phyloP scores from a whole-genome alignment of 495 filamentous ascomycete genomes.

The Entonaema liquescens region DNA sequence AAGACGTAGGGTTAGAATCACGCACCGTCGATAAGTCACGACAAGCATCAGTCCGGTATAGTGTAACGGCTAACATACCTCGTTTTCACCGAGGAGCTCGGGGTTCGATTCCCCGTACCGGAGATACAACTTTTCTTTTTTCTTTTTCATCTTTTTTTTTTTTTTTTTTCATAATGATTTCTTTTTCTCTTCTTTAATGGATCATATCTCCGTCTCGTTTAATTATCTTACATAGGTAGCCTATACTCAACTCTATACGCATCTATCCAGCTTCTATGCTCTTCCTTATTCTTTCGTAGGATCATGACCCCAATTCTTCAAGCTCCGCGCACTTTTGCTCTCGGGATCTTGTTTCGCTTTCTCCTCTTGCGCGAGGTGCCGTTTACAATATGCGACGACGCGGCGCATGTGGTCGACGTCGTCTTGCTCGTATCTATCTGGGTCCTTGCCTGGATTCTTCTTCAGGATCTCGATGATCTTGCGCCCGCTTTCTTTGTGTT shows the following conservation, averaged over 20 bases:
- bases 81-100: conserved; percentile 62
- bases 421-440: conserved; percentile 60
- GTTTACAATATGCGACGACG: conserved; percentile 66
- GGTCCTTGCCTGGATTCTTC: conserved; percentile 66
- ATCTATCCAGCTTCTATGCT: too few species aligned
- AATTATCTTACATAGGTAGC: background rate
- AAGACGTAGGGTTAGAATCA: background rate
- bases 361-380: conserved; percentile 72
- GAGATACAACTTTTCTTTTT: conserved; percentile 34
- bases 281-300: conserved; percentile 54
- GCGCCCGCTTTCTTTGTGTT: conserved; percentile 55
- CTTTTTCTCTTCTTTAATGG: background rate
- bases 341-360: conserved; percentile 52
- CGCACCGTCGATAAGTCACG: background rate
- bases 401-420: conserved; percentile 72
- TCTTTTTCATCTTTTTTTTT: too few species aligned
- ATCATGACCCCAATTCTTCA: conserved; percentile 79
- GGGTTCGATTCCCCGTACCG: conserved; percentile 63
- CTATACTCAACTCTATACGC: background rate
- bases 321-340: conserved; percentile 64
- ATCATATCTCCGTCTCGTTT: background rate
- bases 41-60: conserved; percentile 48
- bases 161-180: background rate
- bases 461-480: conserved; percentile 71
- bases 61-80: conserved; percentile 61